Base-by-base conservation (phyloP, 2,329 filamentous ascomycete species). In the Trichophyton simii region DNA sequence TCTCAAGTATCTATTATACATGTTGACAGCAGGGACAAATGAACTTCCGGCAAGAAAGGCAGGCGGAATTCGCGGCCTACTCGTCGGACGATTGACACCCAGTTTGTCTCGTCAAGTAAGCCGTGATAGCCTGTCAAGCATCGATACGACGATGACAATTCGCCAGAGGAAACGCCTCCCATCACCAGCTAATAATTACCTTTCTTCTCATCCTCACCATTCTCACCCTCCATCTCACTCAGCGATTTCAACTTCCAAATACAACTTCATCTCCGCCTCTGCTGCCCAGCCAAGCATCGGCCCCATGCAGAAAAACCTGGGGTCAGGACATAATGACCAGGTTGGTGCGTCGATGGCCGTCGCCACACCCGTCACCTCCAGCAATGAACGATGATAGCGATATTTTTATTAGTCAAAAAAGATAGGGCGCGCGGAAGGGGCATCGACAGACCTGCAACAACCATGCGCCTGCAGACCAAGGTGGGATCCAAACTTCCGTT, bases 1-100 rank as follows among this genome's bases (percentile, higher is more conserved):
- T 70, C 78, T 99, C 8, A 95, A 96, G 72, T 96, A 96, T 68
- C 77, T 97, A 15, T 78, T 97, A 1, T 96, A 95, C 68, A 87
- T 97, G 1, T 87, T 91, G 66, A 94, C 89, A 36, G 89, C 91
- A 0, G 91, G 91, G 0, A 86, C 82, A 52, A 79, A 81, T 22
- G 83, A 85, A 60, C 71, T 86, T 15, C 83, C 83, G 15, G 76
- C 75, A 0, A 69, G 82, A 25, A 83, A 82, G 67, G 77, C 76
- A 31, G 81, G 81, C 25, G 81, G 63, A 38, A 73, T 82, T 28
- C 74, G 77, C 55, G 81, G 77, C 0, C 69, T 83, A 34, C 62
- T 75, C 44, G 57, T 57, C 28, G 74, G 73, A 25, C 67, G 69
- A n/a, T 59, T 72, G 54, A 75, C 72, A 1, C 72, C 75, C 4